Conservation (phyloP, 768 basidiomycete genomes). For the Agaricus subrufescens region DNA sequence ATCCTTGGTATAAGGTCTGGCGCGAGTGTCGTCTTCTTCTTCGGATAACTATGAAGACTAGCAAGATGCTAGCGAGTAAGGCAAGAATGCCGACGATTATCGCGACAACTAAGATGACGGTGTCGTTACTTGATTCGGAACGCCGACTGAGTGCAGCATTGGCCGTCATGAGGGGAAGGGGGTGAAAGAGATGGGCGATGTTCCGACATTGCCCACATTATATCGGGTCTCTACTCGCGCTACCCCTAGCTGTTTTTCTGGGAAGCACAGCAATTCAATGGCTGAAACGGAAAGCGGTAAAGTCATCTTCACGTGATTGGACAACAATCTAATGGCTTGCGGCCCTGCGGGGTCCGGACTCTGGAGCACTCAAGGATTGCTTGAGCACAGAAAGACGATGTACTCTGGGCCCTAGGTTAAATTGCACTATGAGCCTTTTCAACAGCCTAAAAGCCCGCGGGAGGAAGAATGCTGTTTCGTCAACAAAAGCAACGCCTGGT, state of each 20-base stretch:
- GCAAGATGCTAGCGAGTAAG: not conserved
- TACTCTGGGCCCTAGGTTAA: too few species aligned
- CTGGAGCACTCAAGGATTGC: too few species aligned
- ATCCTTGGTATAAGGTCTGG: not conserved
- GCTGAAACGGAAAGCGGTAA: too few species aligned
- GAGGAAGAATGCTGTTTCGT: too few species aligned
- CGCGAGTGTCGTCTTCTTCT: not conserved
- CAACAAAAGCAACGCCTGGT: too few species aligned
- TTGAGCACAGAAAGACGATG: too few species aligned
- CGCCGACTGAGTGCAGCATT: not conserved
- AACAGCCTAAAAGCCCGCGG: too few species aligned
- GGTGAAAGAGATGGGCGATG: not conserved
- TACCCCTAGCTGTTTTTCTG: too few species aligned
- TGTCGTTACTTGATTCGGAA: not conserved
- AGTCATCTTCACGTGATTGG: too few species aligned
- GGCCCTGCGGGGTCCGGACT: too few species aligned
- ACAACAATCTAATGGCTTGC: too few species aligned
- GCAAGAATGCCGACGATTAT: not conserved
- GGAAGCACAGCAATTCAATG: not conserved
- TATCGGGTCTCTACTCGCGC: not conserved
- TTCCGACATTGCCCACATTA: not conserved
- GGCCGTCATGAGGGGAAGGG: not conserved
- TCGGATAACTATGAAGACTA: not conserved
- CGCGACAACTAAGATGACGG: not conserved
- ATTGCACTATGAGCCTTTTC: too few species aligned